Evolutionary conservation across 1,284 basidiomycete species (phyloP), one percentile per base, ranked within the genome.

Genomic region (Phaffia rhodozyma): DNA sequence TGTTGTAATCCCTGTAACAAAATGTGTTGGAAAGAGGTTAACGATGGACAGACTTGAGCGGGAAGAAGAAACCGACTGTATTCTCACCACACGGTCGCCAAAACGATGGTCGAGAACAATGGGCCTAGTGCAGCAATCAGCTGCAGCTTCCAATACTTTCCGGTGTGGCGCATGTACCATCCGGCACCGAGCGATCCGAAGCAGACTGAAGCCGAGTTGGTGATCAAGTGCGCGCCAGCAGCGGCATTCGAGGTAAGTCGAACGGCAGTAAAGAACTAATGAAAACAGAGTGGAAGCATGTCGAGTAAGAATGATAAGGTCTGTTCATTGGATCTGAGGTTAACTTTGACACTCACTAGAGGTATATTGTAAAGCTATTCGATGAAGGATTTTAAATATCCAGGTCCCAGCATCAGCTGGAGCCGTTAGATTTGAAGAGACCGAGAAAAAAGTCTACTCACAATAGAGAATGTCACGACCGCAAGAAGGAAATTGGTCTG

Each of bases 261-360:
- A 54, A 92, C 91, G n/a, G 89, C 85, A 65, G 87, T 86, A 71
- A 90, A 93, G 77, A 89, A 92, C 38, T 43, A 83, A 80, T 67
- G n/a, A 68, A 63, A 47, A 16, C 38, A 43, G 38, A 16, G 38
- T 59, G 27, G 58, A 62, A 66, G 65, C 68, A 62, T 60, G 61
- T 47, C 30, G 56, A 29, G 64, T 55, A 13, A 32, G 61, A 58
- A 54, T 43, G 61, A 56, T 60, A 56, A 68, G 60, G 58, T 59
- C 59, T 60, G 60, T 59, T 50, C 30, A 16, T 11, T 11, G 16
- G 38, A 16, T 11, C 5, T 2, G 13, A 60, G 43, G 60, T 59
- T 63, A 62, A 63, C 60, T 57, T 56, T 59, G 57, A 70, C 53
- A 72, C 81, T 71, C 69, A 85, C 85, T 73, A 92, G 75, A 23